Conservation (phyloP, 805 yeast species). For the Ogataea methanolica region DNA sequence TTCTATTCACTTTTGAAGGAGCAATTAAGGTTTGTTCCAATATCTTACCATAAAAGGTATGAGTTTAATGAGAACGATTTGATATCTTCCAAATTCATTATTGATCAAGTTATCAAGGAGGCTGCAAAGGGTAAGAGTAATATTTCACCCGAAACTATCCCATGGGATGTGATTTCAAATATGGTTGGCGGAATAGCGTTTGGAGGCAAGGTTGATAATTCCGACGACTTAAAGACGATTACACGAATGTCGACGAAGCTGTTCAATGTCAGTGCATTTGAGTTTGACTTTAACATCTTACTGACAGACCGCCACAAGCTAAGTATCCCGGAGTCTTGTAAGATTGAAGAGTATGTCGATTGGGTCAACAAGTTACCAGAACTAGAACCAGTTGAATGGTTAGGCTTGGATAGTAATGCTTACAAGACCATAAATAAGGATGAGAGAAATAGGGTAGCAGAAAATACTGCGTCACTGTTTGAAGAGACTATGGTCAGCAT, state of each 20-base stretch:
- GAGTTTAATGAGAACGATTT: constrained; percentile 77
- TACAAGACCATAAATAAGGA: constrained; percentile 4
- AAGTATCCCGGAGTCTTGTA: constrained; percentile 45
- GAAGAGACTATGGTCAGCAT: constrained; percentile 1
- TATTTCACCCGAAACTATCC: constrained; percentile 41
- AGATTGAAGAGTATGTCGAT: constrained; percentile 26
- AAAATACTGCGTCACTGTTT: constrained; percentile 1
- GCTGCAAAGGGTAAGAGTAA: constrained; percentile 27
- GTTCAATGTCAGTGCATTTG: constrained; percentile 39
- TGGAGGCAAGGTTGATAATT: constrained; percentile 57
- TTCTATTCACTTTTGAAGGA: constrained; percentile 61
- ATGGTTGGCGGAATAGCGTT: constrained; percentile 54
- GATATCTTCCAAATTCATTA: constrained; percentile 39
- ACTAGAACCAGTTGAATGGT: constrained; percentile 34
- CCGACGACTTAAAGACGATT: constrained; percentile 36
- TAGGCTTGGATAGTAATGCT: constrained; percentile 19
- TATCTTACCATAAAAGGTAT: constrained; percentile 56
- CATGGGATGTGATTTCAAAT: constrained; percentile 49
- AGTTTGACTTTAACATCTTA: constrained; percentile 38
- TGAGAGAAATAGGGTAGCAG: constrained; percentile 5
- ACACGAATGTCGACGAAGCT: constrained; percentile 30
- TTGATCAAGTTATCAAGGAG: constrained; percentile 36
- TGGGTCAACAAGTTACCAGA: constrained; percentile 57
- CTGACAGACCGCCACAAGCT: constrained; percentile 26
- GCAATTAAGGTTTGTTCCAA: constrained; percentile 53